phyloP scores from a whole-genome alignment of 306 rosid genomes.

The Cyclanthera cordifolia region DNA sequence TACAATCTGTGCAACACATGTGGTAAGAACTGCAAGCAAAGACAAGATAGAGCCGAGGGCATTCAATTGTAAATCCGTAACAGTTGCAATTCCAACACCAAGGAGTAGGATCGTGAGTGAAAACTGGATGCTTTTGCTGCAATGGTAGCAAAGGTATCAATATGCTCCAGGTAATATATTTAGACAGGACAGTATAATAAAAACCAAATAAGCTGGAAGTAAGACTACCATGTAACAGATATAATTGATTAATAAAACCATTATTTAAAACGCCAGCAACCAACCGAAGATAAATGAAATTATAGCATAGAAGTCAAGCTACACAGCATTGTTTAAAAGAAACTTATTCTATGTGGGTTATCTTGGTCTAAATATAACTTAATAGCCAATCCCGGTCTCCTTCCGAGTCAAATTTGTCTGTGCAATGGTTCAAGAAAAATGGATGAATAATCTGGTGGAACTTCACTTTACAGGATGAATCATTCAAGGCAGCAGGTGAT shows the following conservation, averaged over 20 bases:
- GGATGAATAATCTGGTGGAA: not conserved
- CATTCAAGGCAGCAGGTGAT: not conserved
- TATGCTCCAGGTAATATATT: not conserved
- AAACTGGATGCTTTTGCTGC: constrained; percentile 78
- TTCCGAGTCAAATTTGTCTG: not conserved
- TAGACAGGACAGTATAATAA: not conserved
- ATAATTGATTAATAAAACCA: not conserved
- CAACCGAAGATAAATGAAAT: not conserved
- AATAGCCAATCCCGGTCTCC: not conserved
- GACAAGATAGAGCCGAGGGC: constrained; percentile 74
- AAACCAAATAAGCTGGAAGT: not conserved
- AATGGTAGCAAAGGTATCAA: constrained; percentile 4
- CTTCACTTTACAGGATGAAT: not conserved
- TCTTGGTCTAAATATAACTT: not conserved
- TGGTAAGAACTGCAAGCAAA: constrained; percentile 74
- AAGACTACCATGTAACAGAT: not conserved
- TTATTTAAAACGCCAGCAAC: not conserved
- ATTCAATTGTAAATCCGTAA: constrained; percentile 88
- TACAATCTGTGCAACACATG: constrained; percentile 96
- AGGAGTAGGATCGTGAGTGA: constrained; percentile 62
- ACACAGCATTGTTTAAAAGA: not conserved
- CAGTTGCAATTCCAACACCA: constrained; percentile 93
- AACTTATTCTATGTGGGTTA: not conserved
- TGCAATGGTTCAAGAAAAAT: not conserved
- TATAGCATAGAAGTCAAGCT: not conserved